Evolutionary conservation across 2,329 filamentous ascomycete species (phyloP), one percentile per base, ranked within the genome.

Genomic region (Talaromyces atroroseus): DNA sequence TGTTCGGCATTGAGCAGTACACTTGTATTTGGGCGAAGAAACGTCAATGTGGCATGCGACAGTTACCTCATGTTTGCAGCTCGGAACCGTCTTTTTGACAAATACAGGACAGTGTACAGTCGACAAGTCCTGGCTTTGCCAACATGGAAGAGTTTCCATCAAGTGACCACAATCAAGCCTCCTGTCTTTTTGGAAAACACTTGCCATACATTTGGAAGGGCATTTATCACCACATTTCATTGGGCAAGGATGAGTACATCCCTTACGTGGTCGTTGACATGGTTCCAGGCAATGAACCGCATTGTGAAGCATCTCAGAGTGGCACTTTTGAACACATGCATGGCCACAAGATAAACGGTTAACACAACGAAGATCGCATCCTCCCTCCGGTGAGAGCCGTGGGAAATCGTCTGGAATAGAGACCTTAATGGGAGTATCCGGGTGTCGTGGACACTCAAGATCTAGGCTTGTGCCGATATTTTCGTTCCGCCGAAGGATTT

Each of bases 401-500:
- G 72, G 58, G 61, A 89, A 88, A 58, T 88, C 76, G 1, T 85
- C 80, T 0, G 84, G 80, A 1, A 70, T 60, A 0, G 76, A 76
- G 1, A 83, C 81, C 1, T 64, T 18, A 11, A 88, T 80, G 0
- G 68, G 62, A 0, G 71, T 79, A 0, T 82, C 72, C 0, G 74
- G 75, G 63, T 90, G 87, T 0, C 85, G 80, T 3, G 82, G 78
- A 56, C 86, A 89, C 52, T 76, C 74, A 0, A 89, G 73, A 18
- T 79, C 75, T 1, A 89, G 66, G 0, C 61, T 57, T 0, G 63
- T 62, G 0, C 84, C 84, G 3, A 88, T 63, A 36, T 78, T 80
- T 2, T 70, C 72, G 0, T 68, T 64, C 0, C 62, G 61, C 8
- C 70, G 58, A 0, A 91, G 69, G 21, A 85, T 80, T 0, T 70